Evolutionary conservation across 257 asterid species (phyloP).

Genomic region (Nicotiana attenuata): DNA sequence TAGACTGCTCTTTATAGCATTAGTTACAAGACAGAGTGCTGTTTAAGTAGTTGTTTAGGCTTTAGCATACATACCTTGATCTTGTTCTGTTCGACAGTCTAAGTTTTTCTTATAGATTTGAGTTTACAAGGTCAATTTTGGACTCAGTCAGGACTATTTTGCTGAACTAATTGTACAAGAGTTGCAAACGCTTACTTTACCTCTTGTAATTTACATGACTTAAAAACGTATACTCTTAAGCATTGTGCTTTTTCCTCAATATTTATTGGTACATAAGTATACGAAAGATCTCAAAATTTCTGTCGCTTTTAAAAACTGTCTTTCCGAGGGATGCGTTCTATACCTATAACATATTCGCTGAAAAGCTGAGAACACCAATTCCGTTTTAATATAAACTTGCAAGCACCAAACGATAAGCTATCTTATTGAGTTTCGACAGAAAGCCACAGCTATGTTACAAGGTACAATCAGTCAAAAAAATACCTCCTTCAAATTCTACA

Average conservation of each 20-base stretch:
- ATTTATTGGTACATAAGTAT: too few species aligned
- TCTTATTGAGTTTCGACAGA: neutral
- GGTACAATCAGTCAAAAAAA: neutral
- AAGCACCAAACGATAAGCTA: neutral
- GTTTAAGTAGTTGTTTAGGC: neutral
- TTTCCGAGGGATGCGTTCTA: neutral
- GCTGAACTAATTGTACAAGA: neutral
- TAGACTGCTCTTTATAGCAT: neutral
- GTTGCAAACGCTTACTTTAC: neutral
- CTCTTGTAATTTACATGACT: neutral
- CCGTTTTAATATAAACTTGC: neutral
- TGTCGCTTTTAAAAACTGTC: neutral
- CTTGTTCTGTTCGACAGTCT: too few species aligned
- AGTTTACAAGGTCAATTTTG: too few species aligned
- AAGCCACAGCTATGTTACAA: neutral
- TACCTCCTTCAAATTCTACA: neutral
- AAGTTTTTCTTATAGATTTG: too few species aligned
- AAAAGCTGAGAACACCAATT: neutral
- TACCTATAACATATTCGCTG: neutral
- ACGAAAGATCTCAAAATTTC: too few species aligned
- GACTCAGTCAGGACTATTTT: too few species aligned
- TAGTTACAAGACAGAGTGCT: neutral
- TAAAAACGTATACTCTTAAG: too few species aligned
- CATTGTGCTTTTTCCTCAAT: too few species aligned
- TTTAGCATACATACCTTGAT: too few species aligned